Evolutionary conservation across 2,329 filamentous ascomycete genomes (phyloP).

Genomic region (Lecanosticta acicola): DNA sequence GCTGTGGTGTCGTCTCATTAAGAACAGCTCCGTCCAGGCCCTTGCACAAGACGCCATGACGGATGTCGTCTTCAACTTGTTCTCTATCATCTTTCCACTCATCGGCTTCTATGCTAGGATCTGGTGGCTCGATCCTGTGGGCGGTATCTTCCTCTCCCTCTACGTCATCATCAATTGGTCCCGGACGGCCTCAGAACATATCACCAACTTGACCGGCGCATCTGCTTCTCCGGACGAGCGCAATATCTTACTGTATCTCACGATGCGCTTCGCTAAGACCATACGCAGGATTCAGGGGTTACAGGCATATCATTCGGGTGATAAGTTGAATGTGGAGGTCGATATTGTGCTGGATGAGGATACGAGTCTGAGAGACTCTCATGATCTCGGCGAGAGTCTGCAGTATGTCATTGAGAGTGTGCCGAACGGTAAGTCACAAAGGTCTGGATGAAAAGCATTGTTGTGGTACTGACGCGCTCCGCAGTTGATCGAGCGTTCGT

Average conservation of each 20-base stretch:
- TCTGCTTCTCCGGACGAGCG: constrained; percentile 74
- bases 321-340: constrained; percentile 77
- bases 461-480: too few species aligned
- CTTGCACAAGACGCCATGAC: constrained; percentile 63
- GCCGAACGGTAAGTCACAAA: constrained; percentile 51
- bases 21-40: constrained; percentile 79
- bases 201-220: constrained; percentile 73
- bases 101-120: constrained; percentile 67
- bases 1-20: constrained; percentile 81
- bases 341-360: constrained; percentile 77
- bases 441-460: not conserved
- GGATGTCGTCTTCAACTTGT: constrained; percentile 85
- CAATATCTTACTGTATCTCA: constrained; percentile 81
- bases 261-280: constrained; percentile 85
- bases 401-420: constrained; percentile 82
- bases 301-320: constrained; percentile 77
- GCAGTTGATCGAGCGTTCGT: constrained; percentile 51
- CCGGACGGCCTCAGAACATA: constrained; percentile 66
- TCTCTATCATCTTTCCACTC: constrained; percentile 81
- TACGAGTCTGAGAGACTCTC: constrained; percentile 69
- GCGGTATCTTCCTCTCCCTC: constrained; percentile 69
- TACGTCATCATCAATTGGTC: constrained; percentile 79
- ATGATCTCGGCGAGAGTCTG: constrained; percentile 71
- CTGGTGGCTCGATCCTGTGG: constrained; percentile 80
- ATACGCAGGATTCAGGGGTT: constrained; percentile 82